Percentiles rank a stretch among this genome's conserved stretches.
Evolutionary conservation across 257 asterid species (phyloP).

Genomic region (Solanum sejunctum): DNA sequence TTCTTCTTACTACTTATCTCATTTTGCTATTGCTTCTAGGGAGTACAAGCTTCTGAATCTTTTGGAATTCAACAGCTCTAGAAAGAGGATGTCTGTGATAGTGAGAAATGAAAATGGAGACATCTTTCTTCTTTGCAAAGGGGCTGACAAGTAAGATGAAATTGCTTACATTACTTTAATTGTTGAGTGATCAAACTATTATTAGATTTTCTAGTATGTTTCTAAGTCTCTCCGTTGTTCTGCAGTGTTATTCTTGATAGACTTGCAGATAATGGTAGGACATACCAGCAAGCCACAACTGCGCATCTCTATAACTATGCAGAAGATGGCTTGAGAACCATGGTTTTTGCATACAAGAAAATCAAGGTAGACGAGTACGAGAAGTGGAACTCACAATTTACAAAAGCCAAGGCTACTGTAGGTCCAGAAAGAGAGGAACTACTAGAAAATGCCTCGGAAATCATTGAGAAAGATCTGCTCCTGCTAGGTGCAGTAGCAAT

Average conservation of each 20-base stretch:
- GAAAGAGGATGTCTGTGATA: conserved; percentile 93
- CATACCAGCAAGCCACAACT: conserved; percentile 57
- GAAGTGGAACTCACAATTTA: conserved; percentile 82
- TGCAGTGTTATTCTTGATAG: conserved; percentile 90
- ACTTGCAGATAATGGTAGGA: conserved; percentile 54
- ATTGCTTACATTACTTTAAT: background rate
- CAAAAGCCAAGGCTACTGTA: conserved; percentile 63
- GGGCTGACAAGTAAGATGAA: conserved; percentile 43
- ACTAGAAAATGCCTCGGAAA: conserved; percentile 75
- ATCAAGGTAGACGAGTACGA: conserved; percentile 59
- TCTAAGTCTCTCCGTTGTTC: conserved; percentile 24
- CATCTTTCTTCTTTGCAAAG: conserved; percentile 79
- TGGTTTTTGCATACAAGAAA: conserved; percentile 86
- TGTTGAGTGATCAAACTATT: background rate
- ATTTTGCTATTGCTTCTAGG: conserved; percentile 24
- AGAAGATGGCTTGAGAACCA: conserved; percentile 88
- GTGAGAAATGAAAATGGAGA: conserved; percentile 61
- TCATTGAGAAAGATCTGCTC: conserved; percentile 77
- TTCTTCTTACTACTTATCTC: background rate
- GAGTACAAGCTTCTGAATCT: conserved; percentile 76
- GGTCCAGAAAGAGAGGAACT: conserved; percentile 76
- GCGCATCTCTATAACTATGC: conserved; percentile 81
- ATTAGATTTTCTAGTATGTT: background rate
- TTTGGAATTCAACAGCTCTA: conserved; percentile 89
- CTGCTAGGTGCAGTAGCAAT: conserved; percentile 98